Evolutionary conservation across 352 stramenopile species (phyloP), one percentile per base, ranked within the genome.

Genomic region (Phytophthora citricola): DNA sequence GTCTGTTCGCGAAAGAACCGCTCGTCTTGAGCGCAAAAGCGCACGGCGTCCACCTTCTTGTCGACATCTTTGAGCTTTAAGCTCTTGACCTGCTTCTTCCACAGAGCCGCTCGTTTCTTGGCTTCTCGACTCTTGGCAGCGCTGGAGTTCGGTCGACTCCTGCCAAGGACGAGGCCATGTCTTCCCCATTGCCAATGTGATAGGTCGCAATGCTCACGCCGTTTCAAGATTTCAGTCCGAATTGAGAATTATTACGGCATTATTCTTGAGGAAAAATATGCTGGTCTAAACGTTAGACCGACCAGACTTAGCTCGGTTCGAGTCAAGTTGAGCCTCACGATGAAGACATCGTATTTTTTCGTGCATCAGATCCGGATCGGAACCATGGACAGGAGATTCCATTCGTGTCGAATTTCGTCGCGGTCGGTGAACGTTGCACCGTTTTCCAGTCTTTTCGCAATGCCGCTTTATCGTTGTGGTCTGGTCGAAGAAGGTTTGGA

Each of bases 61-160:
- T 38, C 71, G 0, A 66, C 36, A 55, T 93, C 82, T 74, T 90
- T 93, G n/a, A 75, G 58, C 50, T 90, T 91, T 15, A 93, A 66
- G 31, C 77, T 75, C 58, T 89, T 90, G 55, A 65, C 39, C 39
- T 86, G 79, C 53, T 81, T 89, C 36, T 89, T 93, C 66, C 71
- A 78, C 22, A 77, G 49, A 53, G 66, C 62, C 14, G 58, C 47
- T 27, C 63, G 56, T 54, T 87, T 83, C 51, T 83, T 85, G 48
- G 36, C 49, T 9, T 76, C 63, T 56, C 49, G 46, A 27, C 34
- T 71, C 51, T 64, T 71, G 6, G 29, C 56, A 12, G 63, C 34
- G 43, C 69, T 73, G 34, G 69, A 73, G 8, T 38, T 17, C 4
- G 54, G 58, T 55, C 58, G 63, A 64, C 41, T 51, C 12, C 36